phyloP scores from a whole-genome alignment of 2,329 filamentous ascomycete genomes.

The Zasmidium cellare region DNA sequence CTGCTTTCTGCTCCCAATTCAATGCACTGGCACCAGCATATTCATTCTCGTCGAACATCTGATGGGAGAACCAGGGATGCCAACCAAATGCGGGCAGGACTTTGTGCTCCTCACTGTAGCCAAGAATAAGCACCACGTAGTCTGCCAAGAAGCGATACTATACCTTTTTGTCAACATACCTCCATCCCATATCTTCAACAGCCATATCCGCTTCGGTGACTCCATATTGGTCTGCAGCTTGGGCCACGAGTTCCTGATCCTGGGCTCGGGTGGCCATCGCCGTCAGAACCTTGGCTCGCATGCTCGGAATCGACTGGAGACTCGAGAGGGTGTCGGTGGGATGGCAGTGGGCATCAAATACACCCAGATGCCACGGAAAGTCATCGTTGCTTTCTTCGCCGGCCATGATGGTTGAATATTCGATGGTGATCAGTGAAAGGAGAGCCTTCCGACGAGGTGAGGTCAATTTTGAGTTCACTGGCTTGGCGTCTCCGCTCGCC shows the following conservation, averaged over 20 bases:
- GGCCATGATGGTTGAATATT: conserved; percentile 16
- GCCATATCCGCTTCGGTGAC: conserved; percentile 36
- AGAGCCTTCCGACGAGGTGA: background rate
- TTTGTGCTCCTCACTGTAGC: conserved; percentile 37
- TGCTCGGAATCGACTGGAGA: conserved; percentile 58
- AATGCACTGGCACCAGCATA: conserved; percentile 35
- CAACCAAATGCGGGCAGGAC: conserved; percentile 77
- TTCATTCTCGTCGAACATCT: conserved; percentile 64
- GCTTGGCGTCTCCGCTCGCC: background rate
- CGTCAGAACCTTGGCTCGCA: conserved; percentile 67
- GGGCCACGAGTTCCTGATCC: conserved; percentile 71
- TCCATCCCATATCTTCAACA: conserved; percentile 27
- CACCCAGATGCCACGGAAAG: conserved; percentile 69
- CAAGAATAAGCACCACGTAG: background rate
- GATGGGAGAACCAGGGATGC: conserved; percentile 85
- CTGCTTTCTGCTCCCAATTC: conserved; percentile 46
- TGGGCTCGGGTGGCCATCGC: conserved; percentile 76
- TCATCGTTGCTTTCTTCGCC: conserved; percentile 15
- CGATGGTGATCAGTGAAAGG: background rate
- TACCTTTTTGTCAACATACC: conserved; percentile 32
- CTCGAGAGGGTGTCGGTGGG: conserved; percentile 74
- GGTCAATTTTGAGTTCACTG: background rate
- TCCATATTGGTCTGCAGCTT: conserved; percentile 58
- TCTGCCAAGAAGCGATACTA: background rate
- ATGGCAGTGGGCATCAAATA: conserved; percentile 81